Evolutionary conservation across 495 filamentous ascomycete genomes (phyloP), one percentile per base, ranked within the genome.

Genomic region (Thermothielavioides terrestris): DNA sequence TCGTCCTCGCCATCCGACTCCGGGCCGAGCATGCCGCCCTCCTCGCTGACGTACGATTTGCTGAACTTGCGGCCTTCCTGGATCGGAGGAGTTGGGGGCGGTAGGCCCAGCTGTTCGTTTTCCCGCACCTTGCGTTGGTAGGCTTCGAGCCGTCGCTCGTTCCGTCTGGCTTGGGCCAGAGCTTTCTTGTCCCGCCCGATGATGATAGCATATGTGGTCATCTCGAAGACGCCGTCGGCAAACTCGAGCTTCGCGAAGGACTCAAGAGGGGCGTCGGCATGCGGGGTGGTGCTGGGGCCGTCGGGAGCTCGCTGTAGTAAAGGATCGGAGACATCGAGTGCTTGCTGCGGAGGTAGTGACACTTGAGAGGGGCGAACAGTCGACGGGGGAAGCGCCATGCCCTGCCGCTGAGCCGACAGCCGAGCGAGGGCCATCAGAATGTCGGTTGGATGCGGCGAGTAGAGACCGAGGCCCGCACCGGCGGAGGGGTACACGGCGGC

Each of bases 11-110:
- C 69, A 38, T 75, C 70, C 0, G 71, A 73, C 53, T 74, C 73
- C 5, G 73, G 73, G 1, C 73, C 73, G 35, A 76, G 58, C 69
- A 76, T 74, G 38, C 73, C 73, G 42, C 73, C 73, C 55, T 76
- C 72, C 43, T 73, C 68, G 57, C 73, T 76, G 51, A 76, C 67
- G 41, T 74, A 74, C 50, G 73, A 76, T 60, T 72, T 76, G 62
- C 68, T 70, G 59, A 70, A 74, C 52, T 73, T 74, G 38, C 64
- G 57, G 38, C 63, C 60, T 54, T 72, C 65, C 22, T 62, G 57
- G 22, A 49, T 51, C 27, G 68, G 60, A 4, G 66, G 70, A 2
- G 65, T 55, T 1, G 71, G 70, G 4, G 69, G 65, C 8, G 67
- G 66, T 12, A 71, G 53, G 7, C 72, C 70, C 26, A 59, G 57